Base-by-base conservation (phyloP, 345 rosid genomes). In the Citropsis articulata region DNA sequence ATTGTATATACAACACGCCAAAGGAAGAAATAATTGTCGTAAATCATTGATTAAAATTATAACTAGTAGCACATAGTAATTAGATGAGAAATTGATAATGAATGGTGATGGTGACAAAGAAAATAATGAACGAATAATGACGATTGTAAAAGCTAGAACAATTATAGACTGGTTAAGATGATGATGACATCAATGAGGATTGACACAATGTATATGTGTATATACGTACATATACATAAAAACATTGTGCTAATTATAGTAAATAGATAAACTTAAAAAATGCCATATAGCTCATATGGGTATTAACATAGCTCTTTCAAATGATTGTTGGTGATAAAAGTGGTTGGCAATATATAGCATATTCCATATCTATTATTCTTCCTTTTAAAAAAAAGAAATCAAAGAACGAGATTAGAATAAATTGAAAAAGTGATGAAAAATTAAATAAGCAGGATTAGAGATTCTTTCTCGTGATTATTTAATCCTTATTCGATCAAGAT, bases 371-470 rank as follows among this genome's bases (percentile, higher is more conserved):
- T 53, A 66, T 79, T 79, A 3, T 73, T 66, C 19, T 35, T 76
- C 62, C 55, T 25, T 77, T 24, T 7, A 1, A 5, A 7, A 72
- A 13, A 59, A 74, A 9, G 50, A 74, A 33, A 9, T 33, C 21
- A 73, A 21, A n/a, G 59, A 55, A 27, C 55, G 69, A 61, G 79
- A 75, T 75, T 81, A 81, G 80, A 82, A 84, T 81, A 78, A 63
- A 66, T 76, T 56, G 64, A 53, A 16, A 18, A 81, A 86, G 83
- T 53, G 66, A 62, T 18, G 30, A 6, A 72, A 83, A 73, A 79
- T 74, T 4, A 56, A 79, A 71, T 50, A 77, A 80, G 30, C 64
- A 56, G 16, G 69, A 68, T 66, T 68, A 76, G 82, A 79, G 82
- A 79, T 79, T 86, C 87, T 61, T 75, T 28, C 50, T 36, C 69